Base-by-base conservation (phyloP, 305 asterid species). In the Fraxinus greggii region DNA sequence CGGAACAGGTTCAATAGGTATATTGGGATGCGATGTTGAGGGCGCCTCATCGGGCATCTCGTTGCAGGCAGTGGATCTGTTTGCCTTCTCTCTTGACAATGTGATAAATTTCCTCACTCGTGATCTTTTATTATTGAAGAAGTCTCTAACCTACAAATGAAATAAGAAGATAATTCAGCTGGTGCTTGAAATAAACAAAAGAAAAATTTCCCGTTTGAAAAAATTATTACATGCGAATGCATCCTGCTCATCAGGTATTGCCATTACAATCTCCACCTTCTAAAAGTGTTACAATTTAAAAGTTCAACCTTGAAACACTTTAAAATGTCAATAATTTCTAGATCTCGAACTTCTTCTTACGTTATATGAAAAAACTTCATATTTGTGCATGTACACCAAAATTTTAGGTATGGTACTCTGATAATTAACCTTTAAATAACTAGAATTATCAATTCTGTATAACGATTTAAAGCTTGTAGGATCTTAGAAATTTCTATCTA, bases 61-160 rank as follows among this genome's bases (percentile, higher is more conserved):
- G 67, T 86, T 86, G 85, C 82, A 67, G 78, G 87, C 86, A 86
- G 84, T 72, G 82, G 91, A 84, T 86, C 80, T 81, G 87, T 78
- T 86, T 76, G 89, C 88, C 85, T 87, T 94, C 86, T 92, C 98
- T 81, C 85, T 87, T 59, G 98, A 90, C 84, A 91, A 82, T 80
- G 94, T 90, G 76, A 89, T 88, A 83, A 90, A 87, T 85, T 89
- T 96, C 87, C 98, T 93, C 85, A 96, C 96, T 83, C 97, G 91
- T 79, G 98, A 72, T 72, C 97, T 90, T 85, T 93, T 97, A 81
- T 89, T 89, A 75, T 87, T 80, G 72, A 96, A 96, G 83, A 96
- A 96, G 70, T 93, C 98, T 45, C 97, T 92, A 78, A 94, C 97
- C 99, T 96, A 83, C 81, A 82, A 80, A 84, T n/a, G 56, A 74